Base-by-base conservation (phyloP, 345 rosid species). In the Corymbia maculata region DNA sequence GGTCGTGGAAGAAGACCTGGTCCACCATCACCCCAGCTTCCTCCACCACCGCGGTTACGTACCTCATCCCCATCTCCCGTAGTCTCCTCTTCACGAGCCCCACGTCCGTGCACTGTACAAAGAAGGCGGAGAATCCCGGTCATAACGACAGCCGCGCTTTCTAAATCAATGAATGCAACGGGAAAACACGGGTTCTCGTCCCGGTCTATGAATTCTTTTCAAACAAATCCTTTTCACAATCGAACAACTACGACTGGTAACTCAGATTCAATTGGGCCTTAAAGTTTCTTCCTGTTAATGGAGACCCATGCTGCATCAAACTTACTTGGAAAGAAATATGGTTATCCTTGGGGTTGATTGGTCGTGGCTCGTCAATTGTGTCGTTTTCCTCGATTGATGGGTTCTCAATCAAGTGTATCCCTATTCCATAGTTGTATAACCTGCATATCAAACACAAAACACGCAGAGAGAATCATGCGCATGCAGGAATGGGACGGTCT, bases 321-420 rank as follows among this genome's bases (percentile, higher is more conserved):
- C 45, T 88, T 90, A 92, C 94, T 89, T 91, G 94, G 90, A 92
- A 92, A 57, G 94, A 92, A 53, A 92, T 91, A 66, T 92, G 94
- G 66, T 91, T 92, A 68, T 92, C 94, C 84, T 91, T 91, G 32
- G 94, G 93, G 55, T 91, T 92, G 57, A 92, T 91, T 42, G 88
- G 90, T 45, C 79, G 50, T 0, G 90, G 93, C 85, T 89, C 57
- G 28, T 64, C 66, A 5, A 80, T 86, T 4, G 90, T 89, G 36
- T 90, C 89, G 42, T 70, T 87, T 2, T 90, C 89, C 22, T 87
- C 89, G 30, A 92, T 45, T 32, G 86, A 57, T 13, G 90, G 90
- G 88, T 89, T 89, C 86, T 89, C 90, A 51, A 89, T 89, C 80
- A 92, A 79, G 86, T 92, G 94, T 68, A 92, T 87, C 85, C 94